A percentile compares a stretch with the other conserved stretches of the same genome.
Conservation (phyloP, 768 basidiomycete species). For the Amanita phalloides region DNA sequence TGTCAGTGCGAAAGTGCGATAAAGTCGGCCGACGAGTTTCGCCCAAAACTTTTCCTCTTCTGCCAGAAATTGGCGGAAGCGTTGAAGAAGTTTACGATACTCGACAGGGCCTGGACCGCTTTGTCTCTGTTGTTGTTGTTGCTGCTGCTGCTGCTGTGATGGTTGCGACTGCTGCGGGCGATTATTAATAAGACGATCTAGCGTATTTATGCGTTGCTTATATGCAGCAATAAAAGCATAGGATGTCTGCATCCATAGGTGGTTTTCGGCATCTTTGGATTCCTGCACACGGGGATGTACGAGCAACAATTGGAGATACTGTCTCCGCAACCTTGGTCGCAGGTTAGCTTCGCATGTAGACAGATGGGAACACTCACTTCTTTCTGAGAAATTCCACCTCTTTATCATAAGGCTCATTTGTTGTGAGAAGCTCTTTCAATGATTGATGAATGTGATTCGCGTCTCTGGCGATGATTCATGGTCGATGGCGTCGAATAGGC, state of each 20-base stretch:
- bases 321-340: slow-evolving; percentile 43
- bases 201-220: slow-evolving; percentile 59
- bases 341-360: not conserved
- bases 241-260: slow-evolving; percentile 90
- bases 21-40: slow-evolving; percentile 65
- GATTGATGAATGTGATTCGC: slow-evolving; percentile 66
- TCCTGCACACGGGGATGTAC: slow-evolving; percentile 60
- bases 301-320: slow-evolving; percentile 60
- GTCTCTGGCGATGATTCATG: slow-evolving; percentile 39
- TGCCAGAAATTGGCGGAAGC: slow-evolving; percentile 83
- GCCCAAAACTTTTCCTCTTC: slow-evolving; percentile 92
- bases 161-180: slow-evolving; percentile 26
- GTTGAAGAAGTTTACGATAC: slow-evolving; percentile 73
- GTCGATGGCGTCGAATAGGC: slow-evolving; percentile 1
- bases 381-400: slow-evolving; percentile 83
- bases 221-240: slow-evolving; percentile 77
- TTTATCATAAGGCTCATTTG: slow-evolving; percentile 69
- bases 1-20: slow-evolving; percentile 58
- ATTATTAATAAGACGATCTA: slow-evolving; percentile 48
- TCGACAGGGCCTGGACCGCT: slow-evolving; percentile 60
- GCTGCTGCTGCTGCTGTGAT: slow-evolving; percentile 22
- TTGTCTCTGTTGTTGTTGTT: slow-evolving; percentile 20
- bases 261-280: slow-evolving; percentile 70
- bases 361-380: slow-evolving; percentile 43
- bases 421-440: slow-evolving; percentile 67